Base-by-base conservation (phyloP, 1,284 basidiomycete genomes). In the Tetrapyrgos nigripes region DNA sequence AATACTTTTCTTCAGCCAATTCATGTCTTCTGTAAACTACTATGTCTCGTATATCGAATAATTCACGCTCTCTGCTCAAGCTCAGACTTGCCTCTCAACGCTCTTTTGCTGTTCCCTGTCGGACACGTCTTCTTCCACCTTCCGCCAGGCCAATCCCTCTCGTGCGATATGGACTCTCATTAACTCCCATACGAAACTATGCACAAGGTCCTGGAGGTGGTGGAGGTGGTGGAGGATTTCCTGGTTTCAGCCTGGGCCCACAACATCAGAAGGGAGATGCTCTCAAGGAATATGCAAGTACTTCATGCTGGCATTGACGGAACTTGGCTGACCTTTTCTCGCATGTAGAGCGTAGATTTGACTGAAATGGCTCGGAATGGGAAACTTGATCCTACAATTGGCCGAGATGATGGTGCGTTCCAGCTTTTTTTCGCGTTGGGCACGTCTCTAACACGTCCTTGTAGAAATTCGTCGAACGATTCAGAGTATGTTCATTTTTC, bases 341-440 rank as follows among this genome's bases (percentile, higher is more conserved):
- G n/a, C n/a, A n/a, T n/a, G n/a, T 64, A 93, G 87, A 92, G 91
- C 57, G 79, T 91, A 6, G 95, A 97, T 69, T 74, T 97, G 29
- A 97, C 94, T 0, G 87, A 93, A 65, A 77, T 95, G 62, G 95
- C 95, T 2, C 84, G 79, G 63, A 79, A 91, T 50, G 94, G 94
- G 33, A 94, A 95, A 71, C 80, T 97, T 4, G 95, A 97, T 72
- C 95, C 95, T 1, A 89, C 89, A 8, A 96, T 97, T 70, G 94
- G 94, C 1, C 79, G 94, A 65, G 93, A 95, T 66, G 92, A 94
- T 76, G 91, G 89, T 82, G 58, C 64, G 55, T 58, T 57, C 53
- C 50, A 56, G 60, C n/a, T 33, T n/a, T 29, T 9, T 19, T 49
- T 13, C 26, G n/a, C 24, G 5, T 35, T 26, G 19, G 40, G 33